Evolutionary conservation across 2,329 filamentous ascomycete species (phyloP).

Genomic region (Trichophyton rubrum): DNA sequence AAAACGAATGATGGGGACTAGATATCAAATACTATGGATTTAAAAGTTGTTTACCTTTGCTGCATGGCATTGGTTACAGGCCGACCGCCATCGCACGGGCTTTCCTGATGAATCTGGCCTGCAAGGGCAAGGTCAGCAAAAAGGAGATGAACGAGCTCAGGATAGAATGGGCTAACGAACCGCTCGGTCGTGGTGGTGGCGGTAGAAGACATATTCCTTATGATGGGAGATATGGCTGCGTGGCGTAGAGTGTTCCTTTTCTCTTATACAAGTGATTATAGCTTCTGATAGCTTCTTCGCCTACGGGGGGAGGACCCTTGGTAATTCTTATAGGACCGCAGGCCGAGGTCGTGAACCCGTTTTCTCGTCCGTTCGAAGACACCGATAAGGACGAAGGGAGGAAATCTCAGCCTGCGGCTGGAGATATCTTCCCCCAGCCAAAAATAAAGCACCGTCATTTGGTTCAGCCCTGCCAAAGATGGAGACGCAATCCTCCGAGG

Average conservation of each 20-base stretch:
- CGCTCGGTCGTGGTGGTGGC: not conserved
- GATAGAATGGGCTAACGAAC: not conserved
- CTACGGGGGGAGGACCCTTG: not conserved
- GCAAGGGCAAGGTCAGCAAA: not conserved
- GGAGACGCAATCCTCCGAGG: not conserved
- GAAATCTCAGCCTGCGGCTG: not conserved
- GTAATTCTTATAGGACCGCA: not conserved
- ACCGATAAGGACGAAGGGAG: not conserved
- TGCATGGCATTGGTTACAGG: not conserved
- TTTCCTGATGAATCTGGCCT: not conserved
- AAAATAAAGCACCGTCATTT: not conserved
- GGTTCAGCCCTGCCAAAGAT: not conserved
- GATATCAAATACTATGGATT: too few relatives aligned
- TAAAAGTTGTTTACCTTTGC: not conserved
- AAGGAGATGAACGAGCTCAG: not conserved
- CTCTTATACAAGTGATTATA: not conserved
- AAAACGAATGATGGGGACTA: too few relatives aligned
- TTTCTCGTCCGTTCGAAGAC: not conserved
- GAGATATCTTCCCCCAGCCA: not conserved
- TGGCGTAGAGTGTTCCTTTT: not conserved
- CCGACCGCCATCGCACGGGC: not conserved
- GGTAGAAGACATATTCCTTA: not conserved
- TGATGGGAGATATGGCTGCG: not conserved
- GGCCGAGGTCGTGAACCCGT: not conserved
- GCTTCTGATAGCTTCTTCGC: too few relatives aligned